Evolutionary conservation across 2,329 filamentous ascomycete species (phyloP).

Genomic region (Didymella keratinophila): DNA sequence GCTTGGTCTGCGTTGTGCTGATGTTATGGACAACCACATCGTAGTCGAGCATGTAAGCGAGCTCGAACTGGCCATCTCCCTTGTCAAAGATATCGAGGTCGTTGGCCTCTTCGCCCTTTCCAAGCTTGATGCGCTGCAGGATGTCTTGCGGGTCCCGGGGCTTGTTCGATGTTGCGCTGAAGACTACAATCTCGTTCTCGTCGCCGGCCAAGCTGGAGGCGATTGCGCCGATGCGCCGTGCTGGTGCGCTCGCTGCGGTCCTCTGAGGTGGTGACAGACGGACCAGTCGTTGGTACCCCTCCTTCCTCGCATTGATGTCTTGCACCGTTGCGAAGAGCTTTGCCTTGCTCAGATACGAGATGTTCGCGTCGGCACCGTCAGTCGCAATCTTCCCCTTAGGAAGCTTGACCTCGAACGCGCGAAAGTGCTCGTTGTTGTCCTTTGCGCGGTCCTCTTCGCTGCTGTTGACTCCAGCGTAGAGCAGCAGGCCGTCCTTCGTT

Average conservation of each 20-base stretch:
- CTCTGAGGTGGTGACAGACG: slow-evolving; percentile 64
- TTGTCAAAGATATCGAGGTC: slow-evolving; percentile 75
- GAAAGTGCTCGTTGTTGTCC: slow-evolving; percentile 84
- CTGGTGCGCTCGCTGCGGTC: slow-evolving; percentile 53
- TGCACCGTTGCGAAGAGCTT: slow-evolving; percentile 58
- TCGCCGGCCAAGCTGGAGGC: slow-evolving; percentile 77
- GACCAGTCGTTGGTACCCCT: slow-evolving; percentile 67
- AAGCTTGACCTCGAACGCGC: slow-evolving; percentile 72
- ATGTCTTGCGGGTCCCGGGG: slow-evolving; percentile 58
- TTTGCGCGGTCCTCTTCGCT: slow-evolving; percentile 73
- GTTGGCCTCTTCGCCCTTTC: slow-evolving; percentile 64
- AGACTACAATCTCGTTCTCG: slow-evolving; percentile 80
- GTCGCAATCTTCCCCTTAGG: slow-evolving; percentile 55
- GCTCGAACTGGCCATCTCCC: slow-evolving; percentile 68
- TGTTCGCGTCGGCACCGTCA: slow-evolving; percentile 47
- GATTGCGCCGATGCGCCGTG: slow-evolving; percentile 75
- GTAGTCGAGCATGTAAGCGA: slow-evolving; percentile 81
- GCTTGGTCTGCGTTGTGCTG: slow-evolving; percentile 51
- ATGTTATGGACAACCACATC: slow-evolving; percentile 75
- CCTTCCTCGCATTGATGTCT: slow-evolving; percentile 55
- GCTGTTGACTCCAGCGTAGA: slow-evolving; percentile 78
- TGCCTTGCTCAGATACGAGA: slow-evolving; percentile 59
- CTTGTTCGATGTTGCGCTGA: slow-evolving; percentile 68
- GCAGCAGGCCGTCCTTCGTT: slow-evolving; percentile 62
- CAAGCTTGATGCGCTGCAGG: slow-evolving; percentile 61